A percentile compares a stretch with the other conserved stretches of the same genome.
These are phyloP conservation scores for Ascochyta clinopodiicola DNA, from an alignment of 2,329 filamentous ascomycete species.

Conservation along the genomic window DNA sequence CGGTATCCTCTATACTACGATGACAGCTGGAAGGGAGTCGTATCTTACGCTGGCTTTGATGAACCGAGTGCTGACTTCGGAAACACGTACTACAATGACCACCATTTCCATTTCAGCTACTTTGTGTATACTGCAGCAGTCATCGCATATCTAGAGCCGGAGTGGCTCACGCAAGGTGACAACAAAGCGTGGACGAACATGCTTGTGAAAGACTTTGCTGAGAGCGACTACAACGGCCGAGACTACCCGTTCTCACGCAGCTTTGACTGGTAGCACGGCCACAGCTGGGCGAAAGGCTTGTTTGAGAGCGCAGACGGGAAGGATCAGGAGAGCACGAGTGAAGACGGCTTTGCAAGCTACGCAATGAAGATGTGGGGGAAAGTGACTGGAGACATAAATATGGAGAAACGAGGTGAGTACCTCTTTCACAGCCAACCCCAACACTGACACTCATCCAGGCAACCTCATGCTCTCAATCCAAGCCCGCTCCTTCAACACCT, in stretches of 20 bases:
- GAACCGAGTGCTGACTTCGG: constrained; percentile 82
- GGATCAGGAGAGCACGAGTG: constrained; percentile 86
- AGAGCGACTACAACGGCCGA: constrained; percentile 70
- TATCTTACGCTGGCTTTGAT: constrained; percentile 78
- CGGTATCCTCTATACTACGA: constrained; percentile 63
- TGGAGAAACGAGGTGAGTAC: constrained; percentile 69
- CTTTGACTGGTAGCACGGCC: constrained; percentile 95
- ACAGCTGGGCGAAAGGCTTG: constrained; percentile 88
- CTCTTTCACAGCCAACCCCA: neutral
- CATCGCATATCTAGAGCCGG: constrained; percentile 78
- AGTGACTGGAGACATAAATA: constrained; percentile 74
- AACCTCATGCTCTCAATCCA: constrained; percentile 86
- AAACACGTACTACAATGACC: constrained; percentile 77
- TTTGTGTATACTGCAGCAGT: constrained; percentile 87
- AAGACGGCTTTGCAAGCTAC: constrained; percentile 87
- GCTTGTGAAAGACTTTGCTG: constrained; percentile 83
- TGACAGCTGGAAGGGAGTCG: constrained; percentile 76
- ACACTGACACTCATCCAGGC: constrained; percentile 49
- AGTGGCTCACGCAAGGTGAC: constrained; percentile 66
- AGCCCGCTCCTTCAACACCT: constrained; percentile 73
- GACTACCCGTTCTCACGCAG: constrained; percentile 79
- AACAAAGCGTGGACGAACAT: constrained; percentile 84
- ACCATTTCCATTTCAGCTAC: constrained; percentile 76
- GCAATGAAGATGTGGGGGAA: constrained; percentile 94
- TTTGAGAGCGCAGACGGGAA: constrained; percentile 76